These are phyloP conservation scores for Glarea lozoyensis DNA, from an alignment of 495 filamentous ascomycete genomes.

Conservation along the genomic window DNA sequence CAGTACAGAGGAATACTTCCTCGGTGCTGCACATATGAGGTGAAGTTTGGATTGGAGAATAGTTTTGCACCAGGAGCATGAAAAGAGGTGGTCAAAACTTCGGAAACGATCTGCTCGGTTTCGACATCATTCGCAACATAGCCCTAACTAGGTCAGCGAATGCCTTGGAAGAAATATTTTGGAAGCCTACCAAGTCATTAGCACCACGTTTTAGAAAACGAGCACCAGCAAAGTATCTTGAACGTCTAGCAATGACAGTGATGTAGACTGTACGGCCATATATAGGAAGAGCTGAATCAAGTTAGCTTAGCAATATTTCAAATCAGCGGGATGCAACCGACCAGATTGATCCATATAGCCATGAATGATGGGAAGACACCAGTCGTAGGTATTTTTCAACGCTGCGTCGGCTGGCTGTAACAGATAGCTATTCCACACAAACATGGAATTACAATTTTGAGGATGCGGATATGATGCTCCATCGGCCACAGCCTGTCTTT, in stretches of 20 bases:
- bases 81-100: conserved; percentile 88
- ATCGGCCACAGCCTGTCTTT: conserved; percentile 57
- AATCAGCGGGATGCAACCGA: conserved; percentile 14
- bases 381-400: conserved; percentile 78
- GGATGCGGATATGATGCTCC: conserved; percentile 48
- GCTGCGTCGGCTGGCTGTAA: conserved; percentile 62
- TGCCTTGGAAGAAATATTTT: neutral
- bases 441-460: conserved; percentile 84
- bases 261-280: conserved; percentile 84
- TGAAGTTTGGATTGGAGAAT: conserved; percentile 83
- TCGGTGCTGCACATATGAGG: conserved; percentile 92
- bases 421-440: conserved; percentile 93
- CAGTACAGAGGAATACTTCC: conserved; percentile 96
- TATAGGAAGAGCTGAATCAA: conserved; percentile 65
- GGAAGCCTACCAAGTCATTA: conserved; percentile 60
- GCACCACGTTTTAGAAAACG: conserved; percentile 90
- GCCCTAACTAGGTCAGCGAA: conserved; percentile 36
- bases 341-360: conserved; percentile 87
- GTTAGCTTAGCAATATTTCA: conserved; percentile 40
- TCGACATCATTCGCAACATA: conserved; percentile 99
- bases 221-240: conserved; percentile 88
- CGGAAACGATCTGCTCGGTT: conserved; percentile 96
- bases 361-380: conserved; percentile 94
- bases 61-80: conserved; percentile 82
- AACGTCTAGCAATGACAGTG: conserved; percentile 85